Conservation (phyloP, 208 protist species). For the Wallacemonas sp. region DNA sequence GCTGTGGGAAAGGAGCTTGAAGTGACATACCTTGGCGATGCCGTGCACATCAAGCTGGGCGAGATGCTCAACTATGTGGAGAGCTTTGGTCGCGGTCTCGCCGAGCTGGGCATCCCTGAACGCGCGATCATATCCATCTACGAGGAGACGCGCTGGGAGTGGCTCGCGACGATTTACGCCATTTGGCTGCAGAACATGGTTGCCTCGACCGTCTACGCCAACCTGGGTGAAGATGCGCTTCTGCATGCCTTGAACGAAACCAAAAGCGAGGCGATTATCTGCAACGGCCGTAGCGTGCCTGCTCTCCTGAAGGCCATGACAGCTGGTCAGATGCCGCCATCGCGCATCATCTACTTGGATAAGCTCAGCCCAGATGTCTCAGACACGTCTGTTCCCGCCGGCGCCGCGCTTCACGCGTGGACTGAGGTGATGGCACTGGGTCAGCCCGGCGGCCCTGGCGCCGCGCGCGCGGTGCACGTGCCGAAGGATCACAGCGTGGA, state of each 20-base stretch:
- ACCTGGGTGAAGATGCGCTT: slow-evolving; percentile 78
- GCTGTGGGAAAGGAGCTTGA: slow-evolving; percentile 29
- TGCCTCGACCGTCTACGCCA: slow-evolving; percentile 81
- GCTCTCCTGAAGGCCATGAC: slow-evolving; percentile 42
- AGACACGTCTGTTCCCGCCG: slow-evolving; percentile 6
- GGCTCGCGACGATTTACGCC: slow-evolving; percentile 71
- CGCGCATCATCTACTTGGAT: slow-evolving; percentile 63
- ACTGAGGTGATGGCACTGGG: slow-evolving; percentile 49
- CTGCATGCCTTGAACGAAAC: slow-evolving; percentile 67
- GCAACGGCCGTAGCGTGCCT: slow-evolving; percentile 62
- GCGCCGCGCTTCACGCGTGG: slow-evolving; percentile 43
- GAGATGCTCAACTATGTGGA: slow-evolving; percentile 42
- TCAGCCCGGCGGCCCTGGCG: not conserved
- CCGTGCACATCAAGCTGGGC: slow-evolving; percentile 27
- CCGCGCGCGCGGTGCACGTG: slow-evolving; percentile 10
- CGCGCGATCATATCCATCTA: slow-evolving; percentile 67
- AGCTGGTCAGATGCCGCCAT: slow-evolving; percentile 37
- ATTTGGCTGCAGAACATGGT: slow-evolving; percentile 68
- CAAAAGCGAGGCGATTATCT: slow-evolving; percentile 59
- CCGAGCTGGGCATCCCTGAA: slow-evolving; percentile 37
- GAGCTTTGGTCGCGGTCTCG: slow-evolving; percentile 55
- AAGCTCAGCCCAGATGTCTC: slow-evolving; percentile 25
- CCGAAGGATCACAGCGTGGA: slow-evolving; percentile 32
- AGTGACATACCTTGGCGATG: slow-evolving; percentile 46
- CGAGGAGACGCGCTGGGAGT: slow-evolving; percentile 84